A percentile compares a stretch with the other conserved stretches of the same genome.
phyloP scores from a whole-genome alignment of 768 basidiomycete genomes.

The Termitomyces sp. region DNA sequence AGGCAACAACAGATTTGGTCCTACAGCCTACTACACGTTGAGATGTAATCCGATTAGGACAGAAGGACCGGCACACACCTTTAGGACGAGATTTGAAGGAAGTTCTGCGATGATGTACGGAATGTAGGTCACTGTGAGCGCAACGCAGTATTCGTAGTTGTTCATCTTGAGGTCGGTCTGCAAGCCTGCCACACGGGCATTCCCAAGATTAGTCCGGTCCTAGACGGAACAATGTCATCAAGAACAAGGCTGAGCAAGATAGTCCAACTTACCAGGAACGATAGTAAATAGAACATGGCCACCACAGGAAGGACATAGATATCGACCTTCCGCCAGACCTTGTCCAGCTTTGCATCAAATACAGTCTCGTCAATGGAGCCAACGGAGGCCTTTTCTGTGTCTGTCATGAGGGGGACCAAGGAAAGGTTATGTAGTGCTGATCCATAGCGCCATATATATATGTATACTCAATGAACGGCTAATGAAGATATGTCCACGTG shows the following conservation, averaged over 20 bases:
- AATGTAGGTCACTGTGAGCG: neutral
- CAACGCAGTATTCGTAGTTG: neutral
- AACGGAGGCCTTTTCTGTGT: neutral
- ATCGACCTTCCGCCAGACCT: slow-evolving; percentile 30
- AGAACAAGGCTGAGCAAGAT: slow-evolving; percentile 40
- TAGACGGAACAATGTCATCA: neutral
- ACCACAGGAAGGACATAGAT: slow-evolving; percentile 28
- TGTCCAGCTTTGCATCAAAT: slow-evolving; percentile 29
- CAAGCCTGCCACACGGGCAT: neutral
- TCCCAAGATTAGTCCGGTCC: slow-evolving; percentile 1
- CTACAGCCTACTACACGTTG: neutral
- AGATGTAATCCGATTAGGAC: neutral
- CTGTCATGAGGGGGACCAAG: neutral
- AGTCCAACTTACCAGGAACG: slow-evolving; percentile 27
- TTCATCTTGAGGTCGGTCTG: slow-evolving; percentile 1
- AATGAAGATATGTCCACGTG: neutral
- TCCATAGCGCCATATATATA: neutral
- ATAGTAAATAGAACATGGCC: slow-evolving; percentile 31
- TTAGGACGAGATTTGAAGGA: neutral
- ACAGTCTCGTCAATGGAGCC: neutral
- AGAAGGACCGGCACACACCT: neutral
- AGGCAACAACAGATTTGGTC: slow-evolving; percentile 25
- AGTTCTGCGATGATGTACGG: neutral
- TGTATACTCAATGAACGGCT: neutral
- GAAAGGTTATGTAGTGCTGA: neutral